Conservation (phyloP, 495 filamentous ascomycete species). For the Pyronema omphalodes region DNA sequence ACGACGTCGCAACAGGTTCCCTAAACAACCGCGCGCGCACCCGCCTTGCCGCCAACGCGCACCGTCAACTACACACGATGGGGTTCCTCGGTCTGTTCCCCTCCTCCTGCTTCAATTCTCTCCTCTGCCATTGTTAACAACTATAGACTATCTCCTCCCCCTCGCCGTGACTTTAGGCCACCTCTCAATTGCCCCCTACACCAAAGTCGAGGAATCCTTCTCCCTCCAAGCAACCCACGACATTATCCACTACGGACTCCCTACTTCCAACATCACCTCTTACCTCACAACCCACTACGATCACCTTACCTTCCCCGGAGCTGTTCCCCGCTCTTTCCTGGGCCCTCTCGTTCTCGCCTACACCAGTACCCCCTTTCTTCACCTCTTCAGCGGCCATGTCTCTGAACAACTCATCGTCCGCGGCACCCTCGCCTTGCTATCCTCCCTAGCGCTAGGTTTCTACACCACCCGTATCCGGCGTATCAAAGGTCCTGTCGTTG, state of each 20-base stretch:
- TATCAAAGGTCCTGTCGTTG: constrained; percentile 50
- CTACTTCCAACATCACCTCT: constrained; percentile 34
- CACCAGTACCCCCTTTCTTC: constrained; percentile 43
- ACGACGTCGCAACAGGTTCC: too few relatives aligned
- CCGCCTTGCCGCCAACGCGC: too few relatives aligned
- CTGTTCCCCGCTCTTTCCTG: constrained; percentile 77
- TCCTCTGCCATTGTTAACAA: constrained; percentile 26
- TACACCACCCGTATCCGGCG: constrained; percentile 45
- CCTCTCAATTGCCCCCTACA: constrained; percentile 66
- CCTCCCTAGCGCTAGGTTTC: constrained; percentile 44
- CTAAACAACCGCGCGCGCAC: too few relatives aligned
- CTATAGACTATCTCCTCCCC: constrained; percentile 37
- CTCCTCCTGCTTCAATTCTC: background rate
- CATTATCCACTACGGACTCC: constrained; percentile 61
- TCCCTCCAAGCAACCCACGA: constrained; percentile 92
- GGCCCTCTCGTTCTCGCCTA: constrained; percentile 58
- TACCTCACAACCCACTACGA: constrained; percentile 49
- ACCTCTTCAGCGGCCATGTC: constrained; percentile 27
- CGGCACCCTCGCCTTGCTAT: constrained; percentile 59
- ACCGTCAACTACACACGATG: background rate
- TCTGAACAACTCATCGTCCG: constrained; percentile 45
- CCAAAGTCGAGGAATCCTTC: constrained; percentile 98
- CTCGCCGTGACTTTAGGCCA: constrained; percentile 54
- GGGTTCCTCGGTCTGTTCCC: background rate
- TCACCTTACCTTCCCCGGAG: constrained; percentile 78